Evolutionary conservation across 2,329 filamentous ascomycete species (phyloP).

Genomic region (Xylariales sp.): DNA sequence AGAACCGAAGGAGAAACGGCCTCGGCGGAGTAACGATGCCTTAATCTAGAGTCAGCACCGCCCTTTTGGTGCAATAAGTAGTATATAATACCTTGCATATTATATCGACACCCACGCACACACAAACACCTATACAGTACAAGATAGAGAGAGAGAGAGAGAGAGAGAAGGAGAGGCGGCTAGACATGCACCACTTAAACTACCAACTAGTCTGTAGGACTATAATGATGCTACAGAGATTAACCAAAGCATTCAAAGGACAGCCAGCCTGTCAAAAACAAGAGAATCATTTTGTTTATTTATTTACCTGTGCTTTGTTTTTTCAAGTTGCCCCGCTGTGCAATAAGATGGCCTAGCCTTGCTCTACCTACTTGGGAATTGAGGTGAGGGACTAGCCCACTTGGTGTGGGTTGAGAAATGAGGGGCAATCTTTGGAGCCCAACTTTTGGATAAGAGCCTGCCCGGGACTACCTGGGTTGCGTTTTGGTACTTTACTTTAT

Average conservation of each 20-base stretch:
- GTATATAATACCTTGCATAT: neutral
- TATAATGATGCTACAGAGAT: neutral
- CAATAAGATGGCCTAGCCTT: constrained; percentile 31
- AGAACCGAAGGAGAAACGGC: constrained; percentile 26
- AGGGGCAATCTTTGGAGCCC: constrained; percentile 38
- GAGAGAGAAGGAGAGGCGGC: neutral
- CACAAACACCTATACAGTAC: neutral
- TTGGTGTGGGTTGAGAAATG: constrained; percentile 39
- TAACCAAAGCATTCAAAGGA: neutral
- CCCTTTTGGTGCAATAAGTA: constrained; percentile 9
- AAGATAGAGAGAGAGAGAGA: neutral
- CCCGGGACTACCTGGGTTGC: neutral
- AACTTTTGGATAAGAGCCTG: constrained; percentile 22
- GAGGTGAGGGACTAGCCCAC: constrained; percentile 36
- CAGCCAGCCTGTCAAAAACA: neutral
- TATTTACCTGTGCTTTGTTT: constrained; percentile 13
- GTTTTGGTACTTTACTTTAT: neutral
- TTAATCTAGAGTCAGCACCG: constrained; percentile 16
- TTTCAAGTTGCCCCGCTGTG: constrained; percentile 21
- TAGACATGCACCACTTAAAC: neutral
- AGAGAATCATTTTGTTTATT: constrained; percentile 25
- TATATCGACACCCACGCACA: neutral
- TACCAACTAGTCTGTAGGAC: neutral
- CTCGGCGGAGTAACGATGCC: constrained; percentile 14
- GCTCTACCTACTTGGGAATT: constrained; percentile 18